A percentile compares a stretch with the other conserved stretches of the same genome.
Conservation (phyloP, 2,329 filamentous ascomycete species). For the Ceratocystis eucalypticola region DNA sequence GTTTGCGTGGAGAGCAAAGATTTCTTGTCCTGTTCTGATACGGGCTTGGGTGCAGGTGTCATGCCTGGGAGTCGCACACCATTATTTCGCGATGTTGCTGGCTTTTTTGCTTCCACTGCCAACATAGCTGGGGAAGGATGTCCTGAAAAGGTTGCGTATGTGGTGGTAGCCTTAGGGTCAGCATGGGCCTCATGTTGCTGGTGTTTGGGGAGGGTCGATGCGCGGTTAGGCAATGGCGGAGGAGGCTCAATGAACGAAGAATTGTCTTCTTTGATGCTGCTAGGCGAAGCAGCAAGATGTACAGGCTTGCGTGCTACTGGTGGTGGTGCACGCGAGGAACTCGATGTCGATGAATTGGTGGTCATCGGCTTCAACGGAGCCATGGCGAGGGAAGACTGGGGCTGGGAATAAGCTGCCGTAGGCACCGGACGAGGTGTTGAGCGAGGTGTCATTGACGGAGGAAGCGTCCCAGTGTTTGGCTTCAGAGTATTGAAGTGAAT, state of each 20-base stretch:
- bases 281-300: constrained; percentile 31
- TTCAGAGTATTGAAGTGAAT: neutral
- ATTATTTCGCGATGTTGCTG: neutral
- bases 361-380: constrained; percentile 26
- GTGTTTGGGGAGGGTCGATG: neutral
- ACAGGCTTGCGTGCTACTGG: constrained; percentile 51
- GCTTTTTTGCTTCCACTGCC: neutral
- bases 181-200: neutral
- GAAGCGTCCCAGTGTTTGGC: constrained; percentile 15
- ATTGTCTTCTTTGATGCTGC: constrained; percentile 12
- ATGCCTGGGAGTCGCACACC: constrained; percentile 13
- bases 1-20: neutral
- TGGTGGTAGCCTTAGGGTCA: neutral
- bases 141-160: no score
- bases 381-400: neutral
- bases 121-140: neutral
- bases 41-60: neutral
- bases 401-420: neutral
- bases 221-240: neutral
- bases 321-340: constrained; percentile 34
- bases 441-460: constrained; percentile 7
- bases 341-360: constrained; percentile 27
- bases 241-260: neutral
- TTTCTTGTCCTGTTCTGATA: neutral
- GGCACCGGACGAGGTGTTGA: constrained; percentile 21